These are phyloP conservation scores for Trichosporon sp. DNA, from an alignment of 1,284 basidiomycete species.

Conservation along the genomic window DNA sequence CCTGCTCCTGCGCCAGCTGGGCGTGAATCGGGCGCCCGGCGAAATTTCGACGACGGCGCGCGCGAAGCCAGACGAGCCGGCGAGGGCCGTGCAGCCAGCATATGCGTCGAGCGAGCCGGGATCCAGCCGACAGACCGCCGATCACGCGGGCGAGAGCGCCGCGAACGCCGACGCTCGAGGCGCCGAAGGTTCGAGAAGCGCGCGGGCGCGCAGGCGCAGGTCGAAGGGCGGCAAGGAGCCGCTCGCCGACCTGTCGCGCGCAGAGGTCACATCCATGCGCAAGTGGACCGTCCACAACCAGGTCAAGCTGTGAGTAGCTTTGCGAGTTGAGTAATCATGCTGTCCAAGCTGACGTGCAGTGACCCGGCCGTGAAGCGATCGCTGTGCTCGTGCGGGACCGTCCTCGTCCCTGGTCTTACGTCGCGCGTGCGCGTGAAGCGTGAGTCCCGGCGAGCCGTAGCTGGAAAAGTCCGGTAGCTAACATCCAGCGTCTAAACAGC, in stretches of 20 bases:
- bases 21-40: constrained; percentile 1
- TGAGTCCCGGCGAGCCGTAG: constrained; percentile 15
- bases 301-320: constrained; percentile 35
- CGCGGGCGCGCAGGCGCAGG: not conserved
- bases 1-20: constrained; percentile 35
- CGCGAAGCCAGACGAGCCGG: not conserved
- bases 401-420: constrained; percentile 42
- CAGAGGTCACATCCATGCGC: constrained; percentile 28
- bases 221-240: not conserved
- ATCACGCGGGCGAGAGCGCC: not conserved
- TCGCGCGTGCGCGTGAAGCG: constrained; percentile 34
- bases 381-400: constrained; percentile 37
- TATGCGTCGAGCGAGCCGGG: not conserved
- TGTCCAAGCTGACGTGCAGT: constrained; percentile 21
- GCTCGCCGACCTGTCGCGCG: constrained; percentile 26
- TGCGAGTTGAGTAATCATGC: not conserved
- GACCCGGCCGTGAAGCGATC: constrained; percentile 40
- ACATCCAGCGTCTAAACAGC: not conserved
- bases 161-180: not conserved
- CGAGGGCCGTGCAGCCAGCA: too few species aligned
- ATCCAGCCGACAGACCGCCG: not conserved
- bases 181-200: not conserved
- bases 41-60: not conserved
- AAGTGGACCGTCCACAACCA: constrained; percentile 42
- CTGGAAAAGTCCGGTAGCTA: not conserved